A percentile compares a stretch with the other conserved stretches of the same genome.
Conservation (phyloP, 371 early-diverging fungal species). For the Syncephalastrum sp. region DNA sequence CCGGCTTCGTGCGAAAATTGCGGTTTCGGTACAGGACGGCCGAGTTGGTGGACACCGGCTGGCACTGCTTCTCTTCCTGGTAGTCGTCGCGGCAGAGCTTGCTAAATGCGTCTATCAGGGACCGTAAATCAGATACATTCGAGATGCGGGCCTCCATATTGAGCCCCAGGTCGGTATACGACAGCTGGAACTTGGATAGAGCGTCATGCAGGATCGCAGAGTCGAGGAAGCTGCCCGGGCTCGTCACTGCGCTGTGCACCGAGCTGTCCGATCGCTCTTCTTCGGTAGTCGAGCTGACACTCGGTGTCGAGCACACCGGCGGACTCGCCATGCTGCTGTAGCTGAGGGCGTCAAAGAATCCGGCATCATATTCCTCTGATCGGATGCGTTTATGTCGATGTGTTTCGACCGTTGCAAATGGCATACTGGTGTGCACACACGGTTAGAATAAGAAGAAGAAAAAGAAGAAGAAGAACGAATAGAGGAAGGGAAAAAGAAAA, state of each 20-base stretch:
- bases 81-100: constrained; percentile 9
- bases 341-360: constrained; percentile 1
- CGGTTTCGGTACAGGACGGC: constrained; percentile 38
- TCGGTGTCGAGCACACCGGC: not conserved
- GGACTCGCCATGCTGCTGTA: not conserved
- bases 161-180: constrained; percentile 27
- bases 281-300: not conserved
- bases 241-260: not conserved
- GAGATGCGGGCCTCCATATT: constrained; percentile 29
- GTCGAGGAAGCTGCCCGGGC: not conserved
- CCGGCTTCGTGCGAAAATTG: constrained; percentile 31
- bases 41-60: not conserved
- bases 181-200: constrained; percentile 22
- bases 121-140: constrained; percentile 24
- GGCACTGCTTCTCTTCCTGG: constrained; percentile 1
- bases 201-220: constrained; percentile 5
- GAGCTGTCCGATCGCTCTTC: not conserved
- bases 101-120: constrained; percentile 28
- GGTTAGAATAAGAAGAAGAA: no score
- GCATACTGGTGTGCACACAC: no score
- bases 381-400: constrained; percentile 11
- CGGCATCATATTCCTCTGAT: not conserved
- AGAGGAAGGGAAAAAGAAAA: not conserved
- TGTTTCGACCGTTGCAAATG: constrained; percentile 1
- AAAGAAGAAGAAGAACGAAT: not conserved